Evolutionary conservation across 331 rosid genomes (phyloP), one percentile per base, ranked within the genome.

Genomic region (Ulmus americana): DNA sequence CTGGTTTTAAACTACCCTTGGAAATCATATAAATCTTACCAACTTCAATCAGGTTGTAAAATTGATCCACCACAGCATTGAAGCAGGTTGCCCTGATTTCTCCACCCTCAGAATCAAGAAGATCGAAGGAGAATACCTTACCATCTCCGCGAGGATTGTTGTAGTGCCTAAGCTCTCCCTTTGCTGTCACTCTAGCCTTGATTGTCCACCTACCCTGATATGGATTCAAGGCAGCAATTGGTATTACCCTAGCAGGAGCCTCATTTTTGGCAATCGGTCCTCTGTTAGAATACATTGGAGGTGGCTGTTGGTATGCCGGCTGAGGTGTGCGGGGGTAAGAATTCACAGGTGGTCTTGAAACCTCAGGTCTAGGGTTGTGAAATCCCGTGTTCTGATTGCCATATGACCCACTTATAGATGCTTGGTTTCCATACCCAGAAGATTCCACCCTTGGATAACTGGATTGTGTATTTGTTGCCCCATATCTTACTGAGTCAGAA

Each of bases 1-100:
- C 97, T 46, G 91, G 80, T 76, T 73, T 92, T 63, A 92, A 12
- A 46, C 50, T 80, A 68, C 98, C 97, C 77, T 73, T 83, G 45
- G 97, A 92, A 58, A 92, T 63, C 56, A 81, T 61, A 80, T 87
- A 92, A 20, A 89, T 68, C 59, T 84, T 87, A 35, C 95, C 97
- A 41, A 69, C 77, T 87, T 85, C 98, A 79, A 92, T 74, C 72
- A 70, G 73, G 72, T 71, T 64, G 75, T 82, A 89, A 75, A 83
- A 85, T 68, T 85, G 85, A 68, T 86, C 98, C 58, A 95, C 98
- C 74, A 89, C 86, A 8, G 74, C 42, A 70, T 92, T 89, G 73
- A 92, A 89, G 86, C 98, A 92, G 56, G 95, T 92, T 58, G 74
- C 95, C 35, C 91, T 86, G 45, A 92, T 92, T 82, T 89, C 91